Percentiles rank a stretch among this genome's conserved stretches.
These are phyloP conservation scores for Aspergillus taichungensis DNA, from an alignment of 495 filamentous ascomycete genomes.

Conservation along the genomic window DNA sequence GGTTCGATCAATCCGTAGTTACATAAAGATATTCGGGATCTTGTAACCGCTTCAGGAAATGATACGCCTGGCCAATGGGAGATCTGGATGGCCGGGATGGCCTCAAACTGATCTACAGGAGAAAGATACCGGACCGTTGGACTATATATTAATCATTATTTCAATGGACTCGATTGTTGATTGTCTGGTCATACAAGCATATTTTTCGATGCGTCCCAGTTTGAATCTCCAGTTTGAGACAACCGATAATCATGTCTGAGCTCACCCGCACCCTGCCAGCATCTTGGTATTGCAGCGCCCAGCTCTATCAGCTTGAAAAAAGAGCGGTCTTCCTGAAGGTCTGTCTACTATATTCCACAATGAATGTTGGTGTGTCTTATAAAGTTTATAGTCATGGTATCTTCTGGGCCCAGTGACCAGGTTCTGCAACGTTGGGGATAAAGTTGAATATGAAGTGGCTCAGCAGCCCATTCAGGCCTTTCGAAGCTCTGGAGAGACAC, in stretches of 20 bases:
- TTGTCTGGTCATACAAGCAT: neutral
- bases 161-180: neutral
- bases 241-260: conserved; percentile 24
- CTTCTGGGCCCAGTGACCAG: conserved; percentile 51
- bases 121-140: too few species aligned
- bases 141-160: neutral
- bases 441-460: conserved; percentile 47
- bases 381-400: conserved; percentile 45
- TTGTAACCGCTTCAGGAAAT: conserved; percentile 33
- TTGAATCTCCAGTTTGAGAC: neutral
- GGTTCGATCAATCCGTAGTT: too few species aligned
- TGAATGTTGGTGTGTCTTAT: conserved; percentile 3
- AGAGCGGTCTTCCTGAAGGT: conserved; percentile 48
- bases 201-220: neutral
- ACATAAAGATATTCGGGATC: conserved; percentile 17
- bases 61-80: conserved; percentile 19
- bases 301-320: conserved; percentile 44
- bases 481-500: conserved; percentile 24
- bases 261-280: conserved; percentile 34
- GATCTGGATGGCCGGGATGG: too few species aligned
- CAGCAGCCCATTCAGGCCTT: conserved; percentile 41
- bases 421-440: conserved; percentile 38
- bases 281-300: conserved; percentile 35
- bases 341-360: neutral
- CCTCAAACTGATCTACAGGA: too few species aligned